Evolutionary conservation across 805 yeast species (phyloP), one percentile per base, ranked within the genome.

Genomic region (Tetrapisispora arboricola): DNA sequence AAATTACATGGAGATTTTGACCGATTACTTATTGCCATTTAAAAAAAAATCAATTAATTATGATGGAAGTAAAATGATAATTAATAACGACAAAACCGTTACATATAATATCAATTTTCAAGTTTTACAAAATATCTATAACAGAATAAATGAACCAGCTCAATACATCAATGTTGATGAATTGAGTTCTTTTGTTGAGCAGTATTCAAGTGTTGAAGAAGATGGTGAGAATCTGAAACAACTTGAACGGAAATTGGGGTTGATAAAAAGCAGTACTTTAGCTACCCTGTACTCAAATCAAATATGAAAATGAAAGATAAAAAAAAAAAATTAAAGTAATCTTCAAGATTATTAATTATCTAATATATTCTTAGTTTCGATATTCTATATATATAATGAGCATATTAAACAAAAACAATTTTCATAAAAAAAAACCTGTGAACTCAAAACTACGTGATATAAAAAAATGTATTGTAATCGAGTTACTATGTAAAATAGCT

Each of bases 181-280:
- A 6, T 21, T 58, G 24, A 26, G 40, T 8, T 47, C 47, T 6
- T 58, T 58, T 38, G 47, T 55, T 18, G 47, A 47, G 25, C 46
- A 49, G 17, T 58, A 61, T 61, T 32, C 41, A 26, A 31, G 17
- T 24, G 18, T 38, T 24, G 36, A 38, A 25, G 39, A 44, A 3
- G 58, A 55, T 33, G 30, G 44, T 16, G 45, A 33, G 15, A 44
- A 45, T 18, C 25, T 24, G 9, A 22, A 25, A 18, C 19, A 31
- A 29, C 21, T 36, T 21, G 19, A 41, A 11, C 13, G 36, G 10
- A 40, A 35, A 19, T 21, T 43, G 17, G 33, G 24, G 10, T 15
- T 35, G 3, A 40, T 45, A 8, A 38, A 32, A 16, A 22, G 33
- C 11, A 47, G 48, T 33, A 17, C 46, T 7, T 29, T 47, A 15